Percentiles rank a stretch among this genome's conserved stretches.
Conservation (phyloP, 495 filamentous ascomycete genomes). For the Thermochaetoides thermophila region DNA sequence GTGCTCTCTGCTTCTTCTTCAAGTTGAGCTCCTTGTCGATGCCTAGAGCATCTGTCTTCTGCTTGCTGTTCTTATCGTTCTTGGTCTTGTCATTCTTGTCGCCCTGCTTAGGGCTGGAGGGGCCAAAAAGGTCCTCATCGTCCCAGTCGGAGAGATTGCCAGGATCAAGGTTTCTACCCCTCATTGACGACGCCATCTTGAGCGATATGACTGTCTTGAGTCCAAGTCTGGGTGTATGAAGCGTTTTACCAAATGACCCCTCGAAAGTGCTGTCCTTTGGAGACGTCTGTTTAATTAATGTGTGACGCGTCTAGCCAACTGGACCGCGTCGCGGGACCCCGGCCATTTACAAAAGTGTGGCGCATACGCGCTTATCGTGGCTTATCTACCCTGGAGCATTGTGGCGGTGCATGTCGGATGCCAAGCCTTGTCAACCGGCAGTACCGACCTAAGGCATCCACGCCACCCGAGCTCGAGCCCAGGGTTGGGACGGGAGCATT, state of each 20-base stretch:
- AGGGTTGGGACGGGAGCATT: constrained; percentile 20
- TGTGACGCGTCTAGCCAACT: constrained; percentile 2
- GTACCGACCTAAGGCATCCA: constrained; percentile 19
- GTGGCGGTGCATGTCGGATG: background rate
- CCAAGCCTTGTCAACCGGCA: background rate
- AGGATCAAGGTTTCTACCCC: constrained; percentile 9
- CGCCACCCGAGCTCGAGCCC: constrained; percentile 6
- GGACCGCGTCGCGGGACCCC: background rate
- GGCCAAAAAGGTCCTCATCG: constrained; percentile 21
- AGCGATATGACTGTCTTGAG: constrained; percentile 6
- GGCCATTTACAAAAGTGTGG: no score
- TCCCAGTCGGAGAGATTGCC: constrained; percentile 18
- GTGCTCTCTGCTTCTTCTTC: constrained; percentile 50
- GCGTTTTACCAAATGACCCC: background rate
- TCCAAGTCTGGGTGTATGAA: constrained; percentile 4
- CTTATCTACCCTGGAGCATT: background rate
- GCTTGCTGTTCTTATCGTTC: constrained; percentile 22
- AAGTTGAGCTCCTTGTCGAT: constrained; percentile 81
- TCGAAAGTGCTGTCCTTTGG: no score
- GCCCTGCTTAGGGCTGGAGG: constrained; percentile 18
- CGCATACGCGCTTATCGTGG: no score
- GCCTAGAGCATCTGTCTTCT: constrained; percentile 38
- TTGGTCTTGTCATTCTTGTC: constrained; percentile 13
- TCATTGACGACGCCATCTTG: no score
- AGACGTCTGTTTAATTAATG: background rate